Evolutionary conservation across 768 basidiomycete genomes (phyloP).

Genomic region (Mycena metata): DNA sequence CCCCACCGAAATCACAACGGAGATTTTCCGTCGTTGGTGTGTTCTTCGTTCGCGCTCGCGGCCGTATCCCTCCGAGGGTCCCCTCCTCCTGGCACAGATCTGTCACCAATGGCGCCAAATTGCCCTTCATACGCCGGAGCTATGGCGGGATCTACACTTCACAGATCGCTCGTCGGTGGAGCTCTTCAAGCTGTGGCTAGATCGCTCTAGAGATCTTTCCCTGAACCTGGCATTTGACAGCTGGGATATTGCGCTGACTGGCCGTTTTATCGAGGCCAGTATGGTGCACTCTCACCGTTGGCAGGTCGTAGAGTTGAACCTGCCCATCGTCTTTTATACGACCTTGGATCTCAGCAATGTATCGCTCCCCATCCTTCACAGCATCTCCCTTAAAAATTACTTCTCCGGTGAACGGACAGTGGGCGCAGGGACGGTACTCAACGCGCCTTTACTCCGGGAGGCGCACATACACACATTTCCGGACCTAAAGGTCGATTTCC

Average conservation of each 20-base stretch:
- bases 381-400: background rate
- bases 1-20: constrained; percentile 21
- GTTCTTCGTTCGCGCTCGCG: background rate
- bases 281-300: constrained; percentile 3
- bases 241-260: background rate
- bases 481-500: background rate
- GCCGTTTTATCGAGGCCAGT: background rate
- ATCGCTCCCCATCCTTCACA: background rate
- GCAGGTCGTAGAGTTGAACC: constrained; percentile 5
- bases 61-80: background rate
- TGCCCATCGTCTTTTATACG: background rate
- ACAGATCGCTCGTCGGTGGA: background rate
- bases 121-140: background rate
- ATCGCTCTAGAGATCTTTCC: constrained; percentile 1
- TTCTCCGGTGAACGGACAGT: too few relatives aligned
- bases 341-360: background rate
- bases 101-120: constrained; percentile 30
- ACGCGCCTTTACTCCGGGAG: constrained; percentile 5
- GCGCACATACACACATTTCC: constrained; percentile 1
- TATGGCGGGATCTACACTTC: constrained; percentile 21
- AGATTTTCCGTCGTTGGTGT: constrained; percentile 8
- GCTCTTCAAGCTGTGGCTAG: constrained; percentile 14
- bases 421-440: too few relatives aligned
- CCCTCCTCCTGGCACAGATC: constrained; percentile 20
- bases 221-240: background rate